phyloP scores from a whole-genome alignment of 2,329 filamentous ascomycete species.

The Arthrinium puccinioides region DNA sequence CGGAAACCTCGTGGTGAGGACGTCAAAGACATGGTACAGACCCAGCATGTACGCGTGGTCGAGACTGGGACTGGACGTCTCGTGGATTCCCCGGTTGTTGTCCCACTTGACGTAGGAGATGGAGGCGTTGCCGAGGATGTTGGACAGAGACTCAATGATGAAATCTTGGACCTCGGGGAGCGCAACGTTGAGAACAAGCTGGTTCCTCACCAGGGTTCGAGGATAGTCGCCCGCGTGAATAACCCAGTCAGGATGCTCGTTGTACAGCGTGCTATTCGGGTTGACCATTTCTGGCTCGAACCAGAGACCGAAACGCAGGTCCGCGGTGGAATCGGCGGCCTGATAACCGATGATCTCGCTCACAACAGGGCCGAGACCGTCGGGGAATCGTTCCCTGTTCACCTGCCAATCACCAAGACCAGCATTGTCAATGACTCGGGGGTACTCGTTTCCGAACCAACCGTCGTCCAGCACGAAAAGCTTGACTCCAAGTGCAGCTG shows the following conservation, averaged over 20 bases:
- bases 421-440: slow-evolving; percentile 47
- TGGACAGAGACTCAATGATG: slow-evolving; percentile 47
- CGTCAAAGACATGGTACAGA: slow-evolving; percentile 54
- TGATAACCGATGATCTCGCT: slow-evolving; percentile 26
- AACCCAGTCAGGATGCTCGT: slow-evolving; percentile 57
- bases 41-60: slow-evolving; percentile 57
- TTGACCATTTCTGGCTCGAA: slow-evolving; percentile 64
- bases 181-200: slow-evolving; percentile 55
- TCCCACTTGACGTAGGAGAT: slow-evolving; percentile 62
- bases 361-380: slow-evolving; percentile 46
- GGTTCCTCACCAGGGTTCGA: slow-evolving; percentile 46
- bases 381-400: slow-evolving; percentile 51
- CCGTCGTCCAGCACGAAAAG: slow-evolving; percentile 61
- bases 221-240: slow-evolving; percentile 49
- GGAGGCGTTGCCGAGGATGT: slow-evolving; percentile 43
- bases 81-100: slow-evolving; percentile 59
- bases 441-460: slow-evolving; percentile 59
- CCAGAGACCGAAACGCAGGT: slow-evolving; percentile 57
- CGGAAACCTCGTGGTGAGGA: slow-evolving; percentile 51
- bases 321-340: slow-evolving; percentile 32
- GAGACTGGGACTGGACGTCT: slow-evolving; percentile 44
- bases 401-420: slow-evolving; percentile 58
- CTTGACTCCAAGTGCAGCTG: slow-evolving; percentile 51
- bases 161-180: slow-evolving; percentile 56
- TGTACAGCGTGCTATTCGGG: slow-evolving; percentile 52